Evolutionary conservation across 225 moss, liverwort and hornwort genomes (phyloP).

Genomic region (Sphagnum tenellum): DNA sequence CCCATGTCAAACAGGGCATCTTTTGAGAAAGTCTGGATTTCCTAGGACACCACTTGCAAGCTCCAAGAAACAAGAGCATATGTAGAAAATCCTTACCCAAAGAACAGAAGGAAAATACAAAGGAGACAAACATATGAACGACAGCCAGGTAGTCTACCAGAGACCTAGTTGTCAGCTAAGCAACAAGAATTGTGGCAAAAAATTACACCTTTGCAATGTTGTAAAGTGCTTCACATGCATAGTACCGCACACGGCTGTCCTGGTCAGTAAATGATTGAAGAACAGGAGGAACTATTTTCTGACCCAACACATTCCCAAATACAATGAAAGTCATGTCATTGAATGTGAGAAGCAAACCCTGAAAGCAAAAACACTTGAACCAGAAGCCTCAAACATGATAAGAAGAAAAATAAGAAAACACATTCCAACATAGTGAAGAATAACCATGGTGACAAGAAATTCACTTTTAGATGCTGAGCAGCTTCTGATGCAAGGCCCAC

Average conservation of each 20-base stretch:
- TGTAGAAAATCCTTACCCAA: neutral
- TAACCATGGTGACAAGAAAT: neutral
- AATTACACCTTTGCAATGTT: conserved; percentile 41
- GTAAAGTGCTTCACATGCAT: conserved; percentile 55
- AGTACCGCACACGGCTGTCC: conserved; percentile 53
- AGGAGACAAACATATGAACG: too few species aligned
- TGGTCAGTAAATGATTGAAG: conserved; percentile 37
- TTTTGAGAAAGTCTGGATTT: neutral
- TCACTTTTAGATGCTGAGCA: conserved; percentile 38
- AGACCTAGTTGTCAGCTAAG: too few species aligned
- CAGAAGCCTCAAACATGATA: too few species aligned
- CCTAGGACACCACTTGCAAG: neutral
- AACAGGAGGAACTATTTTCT: conserved; percentile 51
- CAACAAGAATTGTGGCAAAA: too few species aligned
- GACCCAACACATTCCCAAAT: conserved; percentile 1
- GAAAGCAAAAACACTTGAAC: too few species aligned
- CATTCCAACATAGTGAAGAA: neutral
- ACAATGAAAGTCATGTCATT: neutral
- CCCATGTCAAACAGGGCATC: neutral
- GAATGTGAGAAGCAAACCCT: too few species aligned
- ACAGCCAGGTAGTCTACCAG: too few species aligned
- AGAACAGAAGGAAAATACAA: too few species aligned
- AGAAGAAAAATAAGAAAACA: neutral
- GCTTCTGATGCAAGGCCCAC: conserved; percentile 45
- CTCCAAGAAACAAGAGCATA: neutral